Percentiles rank a stretch among this genome's conserved stretches.
Evolutionary conservation across 2,329 filamentous ascomycete species (phyloP).

Genomic region (Didymella arachidicola): DNA sequence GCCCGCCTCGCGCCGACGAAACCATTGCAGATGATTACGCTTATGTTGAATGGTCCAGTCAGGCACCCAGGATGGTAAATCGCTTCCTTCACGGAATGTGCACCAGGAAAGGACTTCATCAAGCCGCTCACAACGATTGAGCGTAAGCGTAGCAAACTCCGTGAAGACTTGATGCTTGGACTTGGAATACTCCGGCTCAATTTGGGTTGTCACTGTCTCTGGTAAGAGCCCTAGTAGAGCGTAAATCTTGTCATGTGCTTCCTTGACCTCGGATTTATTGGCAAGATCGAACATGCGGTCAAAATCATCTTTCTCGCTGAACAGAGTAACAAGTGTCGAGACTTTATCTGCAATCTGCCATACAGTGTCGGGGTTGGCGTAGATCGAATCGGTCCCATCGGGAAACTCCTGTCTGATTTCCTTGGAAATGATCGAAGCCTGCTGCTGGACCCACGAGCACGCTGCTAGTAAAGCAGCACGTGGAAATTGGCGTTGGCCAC

Average conservation of each 20-base stretch:
- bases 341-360: not conserved
- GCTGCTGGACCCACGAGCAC: not conserved
- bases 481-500: no score
- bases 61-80: not conserved
- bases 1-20: not conserved
- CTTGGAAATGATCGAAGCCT: no score
- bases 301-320: no score
- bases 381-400: no score
- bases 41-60: not conserved
- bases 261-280: not conserved
- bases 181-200: not conserved
- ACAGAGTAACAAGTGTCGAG: no score
- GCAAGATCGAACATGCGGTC: not conserved
- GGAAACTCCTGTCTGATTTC: no score
- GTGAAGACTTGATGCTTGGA: not conserved
- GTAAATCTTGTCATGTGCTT: not conserved
- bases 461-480: no score
- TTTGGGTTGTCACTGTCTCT: not conserved
- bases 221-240: not conserved
- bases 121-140: not conserved
- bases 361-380: not conserved
- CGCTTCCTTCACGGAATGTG: not conserved
- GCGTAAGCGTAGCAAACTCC: not conserved
- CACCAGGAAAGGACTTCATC: not conserved
- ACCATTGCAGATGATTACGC: not conserved